A percentile compares a stretch with the other conserved stretches of the same genome.
Conservation (phyloP, 768 basidiomycete species). For the Leccinum sublutescens region DNA sequence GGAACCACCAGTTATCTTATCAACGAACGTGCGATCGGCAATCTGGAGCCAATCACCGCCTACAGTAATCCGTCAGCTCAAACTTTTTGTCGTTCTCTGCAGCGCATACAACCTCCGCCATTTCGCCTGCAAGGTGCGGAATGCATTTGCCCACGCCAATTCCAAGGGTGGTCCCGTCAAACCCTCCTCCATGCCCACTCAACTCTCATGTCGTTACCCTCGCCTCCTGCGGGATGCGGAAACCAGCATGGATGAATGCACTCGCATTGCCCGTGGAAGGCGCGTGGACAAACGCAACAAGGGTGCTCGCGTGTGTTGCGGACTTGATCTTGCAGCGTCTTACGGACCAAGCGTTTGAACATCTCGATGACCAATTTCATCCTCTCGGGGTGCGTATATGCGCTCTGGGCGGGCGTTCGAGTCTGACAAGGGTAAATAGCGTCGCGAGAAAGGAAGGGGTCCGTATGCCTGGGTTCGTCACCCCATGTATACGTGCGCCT, state of each 20-base stretch:
- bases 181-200: neutral
- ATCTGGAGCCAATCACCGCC: no score
- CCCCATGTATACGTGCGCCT: slow-evolving; percentile 1
- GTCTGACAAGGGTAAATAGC: no score
- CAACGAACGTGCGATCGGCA: no score
- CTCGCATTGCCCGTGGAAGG: neutral
- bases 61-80: neutral
- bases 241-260: slow-evolving; percentile 2
- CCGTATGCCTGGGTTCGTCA: slow-evolving; percentile 10
- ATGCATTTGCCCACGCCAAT: neutral
- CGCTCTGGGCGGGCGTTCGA: neutral
- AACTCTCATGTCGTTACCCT: neutral
- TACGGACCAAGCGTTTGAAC: neutral
- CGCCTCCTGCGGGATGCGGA: neutral
- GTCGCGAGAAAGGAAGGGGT: no score
- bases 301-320: neutral
- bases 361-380: slow-evolving; percentile 9
- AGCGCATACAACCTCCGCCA: neutral
- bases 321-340: neutral
- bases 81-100: slow-evolving; percentile 5
- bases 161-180: slow-evolving; percentile 6
- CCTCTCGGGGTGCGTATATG: slow-evolving; percentile 7
- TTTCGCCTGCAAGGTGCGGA: neutral
- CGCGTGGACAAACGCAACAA: neutral
- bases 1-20: no score